Evolutionary conservation across 805 yeast species (phyloP).

Genomic region (Maudiozyma bulderi): DNA sequence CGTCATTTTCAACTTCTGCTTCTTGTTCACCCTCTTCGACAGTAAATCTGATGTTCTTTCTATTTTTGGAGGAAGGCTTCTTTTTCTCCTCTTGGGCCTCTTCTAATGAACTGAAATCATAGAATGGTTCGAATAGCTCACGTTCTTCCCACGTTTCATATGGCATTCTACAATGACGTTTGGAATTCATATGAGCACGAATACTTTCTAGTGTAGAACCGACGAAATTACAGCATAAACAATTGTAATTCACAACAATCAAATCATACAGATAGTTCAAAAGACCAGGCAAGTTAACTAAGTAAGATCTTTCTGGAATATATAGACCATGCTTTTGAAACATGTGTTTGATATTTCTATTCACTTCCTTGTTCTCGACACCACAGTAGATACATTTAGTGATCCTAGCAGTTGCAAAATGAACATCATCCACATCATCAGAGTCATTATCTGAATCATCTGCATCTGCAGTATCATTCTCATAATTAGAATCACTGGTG

Average conservation of each 20-base stretch:
- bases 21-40: constrained; percentile 26
- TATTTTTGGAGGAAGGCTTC: constrained; percentile 12
- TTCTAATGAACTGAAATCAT: constrained; percentile 70
- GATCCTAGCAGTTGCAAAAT: constrained; percentile 8
- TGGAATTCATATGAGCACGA: constrained; percentile 77
- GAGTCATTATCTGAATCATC: constrained; percentile 18
- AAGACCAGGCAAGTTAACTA: constrained; percentile 62
- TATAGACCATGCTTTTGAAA: constrained; percentile 71
- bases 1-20: constrained; percentile 15
- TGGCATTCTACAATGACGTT: constrained; percentile 83
- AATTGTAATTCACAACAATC: constrained; percentile 73
- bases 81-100: constrained; percentile 22
- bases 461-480: constrained; percentile 27
- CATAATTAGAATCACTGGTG: constrained; percentile 32
- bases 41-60: constrained; percentile 27
- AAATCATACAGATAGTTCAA: constrained; percentile 69
- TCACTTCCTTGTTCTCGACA: constrained; percentile 40
- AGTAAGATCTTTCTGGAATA: constrained; percentile 70
- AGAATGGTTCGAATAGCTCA: constrained; percentile 65
- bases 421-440: constrained; percentile 1
- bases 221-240: constrained; percentile 72
- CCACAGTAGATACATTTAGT: constrained; percentile 53
- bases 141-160: constrained; percentile 76
- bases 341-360: constrained; percentile 67
- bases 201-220: constrained; percentile 81